Base-by-base conservation (phyloP, 2,329 filamentous ascomycete genomes). In the Penicillium sclerotigenum region DNA sequence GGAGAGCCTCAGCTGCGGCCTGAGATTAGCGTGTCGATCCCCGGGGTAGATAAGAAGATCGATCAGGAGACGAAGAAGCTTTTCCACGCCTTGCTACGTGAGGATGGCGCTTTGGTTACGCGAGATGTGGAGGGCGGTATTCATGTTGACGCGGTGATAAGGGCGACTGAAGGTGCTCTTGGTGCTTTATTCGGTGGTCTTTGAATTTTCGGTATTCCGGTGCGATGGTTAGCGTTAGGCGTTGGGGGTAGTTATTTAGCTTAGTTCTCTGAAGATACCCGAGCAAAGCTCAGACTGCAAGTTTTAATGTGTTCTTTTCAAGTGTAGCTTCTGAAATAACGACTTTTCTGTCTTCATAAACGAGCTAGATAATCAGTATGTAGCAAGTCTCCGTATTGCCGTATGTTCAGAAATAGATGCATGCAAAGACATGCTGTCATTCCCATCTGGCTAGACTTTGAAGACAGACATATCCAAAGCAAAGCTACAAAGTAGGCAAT, bases 1-100 rank as follows among this genome's bases (percentile, higher is more conserved):
- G 68, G 74, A 34, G 74, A 77, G 52, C 71, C 74, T 3, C 69
- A 70, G 20, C 59, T 77, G n/a, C 60, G 62, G 18, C 69, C 74
- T 2, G 70, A 69, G 47, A 68, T 77, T 26, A 74, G 66, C 43
- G 62, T 76, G 18, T 70, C 69, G 7, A 43, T 59, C 4, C 52
- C 61, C 7, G 56, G 55, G 46, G 53, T 41, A 3, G 52, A 54
- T 34, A 63, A 50, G 38, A 75, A 72, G 38, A 62, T 75, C 20
- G 71, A 75, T 41, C 65, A 63, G n/a, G 74, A 75, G 51, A 62
- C 69, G 10, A 75, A 72, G 54, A 68, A 66, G n/a, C 58, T 76
- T 29, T 76, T 77, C 41, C 63, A 70, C 46, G 65, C 64, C n/a
- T 56, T 76, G 46, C 54, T 76, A 9, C 66, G 48, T 37, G 67